Evolutionary conservation across 192 early-diverging fungal genomes (phyloP).

Genomic region (Dissophora globulifera): DNA sequence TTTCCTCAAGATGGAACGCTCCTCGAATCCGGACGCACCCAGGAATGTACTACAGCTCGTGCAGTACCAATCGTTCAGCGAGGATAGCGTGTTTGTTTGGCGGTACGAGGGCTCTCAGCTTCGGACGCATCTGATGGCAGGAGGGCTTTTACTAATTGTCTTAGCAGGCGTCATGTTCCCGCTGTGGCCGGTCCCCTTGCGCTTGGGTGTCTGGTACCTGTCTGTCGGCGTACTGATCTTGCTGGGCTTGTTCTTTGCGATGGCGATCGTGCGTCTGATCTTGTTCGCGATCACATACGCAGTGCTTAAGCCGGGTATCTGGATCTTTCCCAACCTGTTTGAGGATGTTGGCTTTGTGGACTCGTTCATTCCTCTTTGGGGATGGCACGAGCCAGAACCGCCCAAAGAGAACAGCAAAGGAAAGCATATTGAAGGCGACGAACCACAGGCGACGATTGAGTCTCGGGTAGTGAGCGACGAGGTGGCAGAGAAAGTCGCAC

Average conservation of each 20-base stretch:
- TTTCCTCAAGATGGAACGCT: conserved; percentile 79
- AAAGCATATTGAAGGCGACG: not conserved
- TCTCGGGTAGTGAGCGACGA: no score
- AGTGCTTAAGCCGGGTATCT: conserved; percentile 82
- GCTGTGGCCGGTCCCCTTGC: conserved; percentile 83
- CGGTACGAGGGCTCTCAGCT: conserved; percentile 92
- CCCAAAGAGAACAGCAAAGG: conserved; percentile 13
- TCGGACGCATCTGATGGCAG: conserved; percentile 78
- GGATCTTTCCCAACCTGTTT: conserved; percentile 98
- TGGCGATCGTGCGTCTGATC: conserved; percentile 88
- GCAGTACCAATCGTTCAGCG: conserved; percentile 72
- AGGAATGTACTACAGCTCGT: conserved; percentile 62
- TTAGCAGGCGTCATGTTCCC: conserved; percentile 98
- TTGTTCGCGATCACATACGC: conserved; percentile 82
- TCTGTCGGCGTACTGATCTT: conserved; percentile 83
- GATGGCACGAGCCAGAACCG: conserved; percentile 74
- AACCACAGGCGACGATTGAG: conserved; percentile 7
- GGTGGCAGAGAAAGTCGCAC: no score
- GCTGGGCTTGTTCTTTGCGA: conserved; percentile 89
- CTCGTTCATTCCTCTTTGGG: conserved; percentile 92
- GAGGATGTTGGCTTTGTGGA: conserved; percentile 95
- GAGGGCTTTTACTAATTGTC: conserved; percentile 79
- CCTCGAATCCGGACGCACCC: conserved; percentile 56
- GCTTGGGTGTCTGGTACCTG: conserved; percentile 91
- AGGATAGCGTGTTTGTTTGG: conserved; percentile 93